These are phyloP conservation scores for Nematocida sp. DNA, from an alignment of 371 early-diverging fungal genomes.

Conservation along the genomic window DNA sequence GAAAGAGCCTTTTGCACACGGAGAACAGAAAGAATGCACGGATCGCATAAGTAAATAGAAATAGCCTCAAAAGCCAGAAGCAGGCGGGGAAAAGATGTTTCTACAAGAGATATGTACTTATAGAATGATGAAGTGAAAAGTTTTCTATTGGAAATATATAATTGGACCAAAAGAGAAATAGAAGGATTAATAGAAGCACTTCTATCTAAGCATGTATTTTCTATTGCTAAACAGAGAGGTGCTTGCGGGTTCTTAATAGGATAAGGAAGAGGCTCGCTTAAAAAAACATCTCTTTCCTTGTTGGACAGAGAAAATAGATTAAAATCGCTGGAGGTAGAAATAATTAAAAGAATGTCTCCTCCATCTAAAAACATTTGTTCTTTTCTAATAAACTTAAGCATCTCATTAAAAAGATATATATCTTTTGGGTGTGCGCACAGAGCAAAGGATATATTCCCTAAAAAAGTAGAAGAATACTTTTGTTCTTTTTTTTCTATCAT, in stretches of 20 bases:
- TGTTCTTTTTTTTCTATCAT: too few relatives aligned
- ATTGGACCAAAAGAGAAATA: neutral
- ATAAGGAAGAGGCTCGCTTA: neutral
- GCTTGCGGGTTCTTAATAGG: neutral
- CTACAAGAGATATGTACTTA: neutral
- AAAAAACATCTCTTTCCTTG: neutral
- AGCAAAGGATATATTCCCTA: conserved; percentile 2
- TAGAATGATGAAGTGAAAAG: neutral
- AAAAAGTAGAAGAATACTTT: too few relatives aligned
- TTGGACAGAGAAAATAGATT: neutral
- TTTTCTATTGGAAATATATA: neutral
- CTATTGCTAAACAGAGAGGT: neutral
- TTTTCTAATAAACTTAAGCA: neutral
- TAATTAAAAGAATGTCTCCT: conserved; percentile 33
- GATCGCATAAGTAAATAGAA: neutral
- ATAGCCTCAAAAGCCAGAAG: neutral
- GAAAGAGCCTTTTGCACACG: neutral
- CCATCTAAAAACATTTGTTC: conserved; percentile 3
- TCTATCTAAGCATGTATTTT: too few relatives aligned
- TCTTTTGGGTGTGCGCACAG: neutral
- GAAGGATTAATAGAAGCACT: neutral
- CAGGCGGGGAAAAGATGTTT: neutral
- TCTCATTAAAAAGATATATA: neutral
- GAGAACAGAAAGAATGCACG: neutral
- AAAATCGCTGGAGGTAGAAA: conserved; percentile 22